Evolutionary conservation across 371 early-diverging fungal genomes (phyloP), one percentile per base, ranked within the genome.

Genomic region (Entomophthora muscae): DNA sequence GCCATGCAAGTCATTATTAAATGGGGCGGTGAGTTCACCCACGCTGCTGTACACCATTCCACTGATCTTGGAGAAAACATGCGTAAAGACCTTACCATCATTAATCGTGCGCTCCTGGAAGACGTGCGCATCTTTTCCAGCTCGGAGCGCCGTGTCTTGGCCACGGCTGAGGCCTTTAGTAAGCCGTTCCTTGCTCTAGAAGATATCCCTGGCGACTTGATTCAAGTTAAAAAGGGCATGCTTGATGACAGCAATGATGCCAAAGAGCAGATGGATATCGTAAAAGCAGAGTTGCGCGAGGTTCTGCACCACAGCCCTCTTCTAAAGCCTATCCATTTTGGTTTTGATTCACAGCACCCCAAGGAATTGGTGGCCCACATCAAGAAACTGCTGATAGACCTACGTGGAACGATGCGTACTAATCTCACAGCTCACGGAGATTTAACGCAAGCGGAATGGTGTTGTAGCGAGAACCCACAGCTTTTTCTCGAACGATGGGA

Each of bases 11-110:
- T 95, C 24, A 86, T 94, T 69, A 88, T 95, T 62, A 97, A 97
- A 69, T 97, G 96, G 98, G 95, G 93, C 42, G 98, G 94, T 52
- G 91, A 82, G 75, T 93, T 94, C 71, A 98, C 98, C 0, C 98
- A 98, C 68, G 94, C 95, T 1, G 96, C 95, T 12, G 77, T 77
- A 13, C 85, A 88, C 67, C 98, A 98, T 71, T 83, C 91, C 2
- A 78, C 83, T 63, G 97, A 96, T 70, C 71, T 96, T 60, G 98
- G 90, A 28, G 92, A 91, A 64, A 91, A 88, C 69, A 75, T 95
- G 69, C 81, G 93, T 65, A 93, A 92, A 65, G 95, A 95, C 68
- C 78, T 96, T 69, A 70, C 79, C 51, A 84, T 95, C 61, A 79
- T 96, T 71, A 96, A 95, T 72, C 76, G 77, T 58, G 75, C 80